Evolutionary conservation across 2,329 filamentous ascomycete genomes (phyloP).

Genomic region (Fonsecaea multimorphosa): DNA sequence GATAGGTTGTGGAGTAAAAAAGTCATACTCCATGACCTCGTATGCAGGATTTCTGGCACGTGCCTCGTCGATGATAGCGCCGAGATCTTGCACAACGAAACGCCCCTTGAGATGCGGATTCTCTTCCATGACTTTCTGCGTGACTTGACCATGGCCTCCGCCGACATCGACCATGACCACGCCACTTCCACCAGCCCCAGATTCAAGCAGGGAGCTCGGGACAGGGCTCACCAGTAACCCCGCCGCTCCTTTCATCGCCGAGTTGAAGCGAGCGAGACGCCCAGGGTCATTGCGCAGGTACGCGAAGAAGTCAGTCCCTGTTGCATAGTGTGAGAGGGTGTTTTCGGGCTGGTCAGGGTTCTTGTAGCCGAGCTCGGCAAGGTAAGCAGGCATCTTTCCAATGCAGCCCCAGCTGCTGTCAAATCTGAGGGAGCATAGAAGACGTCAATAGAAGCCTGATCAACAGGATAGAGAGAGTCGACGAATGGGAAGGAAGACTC

Average conservation of each 20-base stretch:
- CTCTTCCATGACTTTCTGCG: conserved; percentile 32
- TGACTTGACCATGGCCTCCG: conserved; percentile 39
- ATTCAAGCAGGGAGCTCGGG: conserved; percentile 8
- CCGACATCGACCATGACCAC: conserved; percentile 43
- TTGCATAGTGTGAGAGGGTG: conserved; percentile 26
- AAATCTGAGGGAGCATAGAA: conserved; percentile 3
- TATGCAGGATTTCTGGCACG: conserved; percentile 37
- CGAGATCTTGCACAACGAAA: conserved; percentile 49
- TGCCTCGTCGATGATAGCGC: conserved; percentile 42
- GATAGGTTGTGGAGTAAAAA: conserved; percentile 43
- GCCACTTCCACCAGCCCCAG: conserved; percentile 23
- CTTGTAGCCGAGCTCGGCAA: conserved; percentile 22
- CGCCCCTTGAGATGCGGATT: conserved; percentile 29
- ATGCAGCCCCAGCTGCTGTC: conserved; percentile 26
- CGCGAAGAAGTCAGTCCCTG: conserved; percentile 23
- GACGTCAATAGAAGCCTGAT: neutral
- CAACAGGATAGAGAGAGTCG: neutral
- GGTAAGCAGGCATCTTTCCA: conserved; percentile 23
- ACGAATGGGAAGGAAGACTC: conserved; percentile 2
- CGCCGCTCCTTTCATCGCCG: conserved; percentile 21
- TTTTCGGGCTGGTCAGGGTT: conserved; percentile 26
- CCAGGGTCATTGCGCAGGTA: conserved; percentile 21
- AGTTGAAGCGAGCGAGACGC: conserved; percentile 23
- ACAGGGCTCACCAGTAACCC: conserved; percentile 16
- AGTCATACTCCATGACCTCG: conserved; percentile 41